These are phyloP conservation scores for Cyclotella choctawhatcheeana DNA, from an alignment of 108 stramenopile species.

Conservation along the genomic window DNA sequence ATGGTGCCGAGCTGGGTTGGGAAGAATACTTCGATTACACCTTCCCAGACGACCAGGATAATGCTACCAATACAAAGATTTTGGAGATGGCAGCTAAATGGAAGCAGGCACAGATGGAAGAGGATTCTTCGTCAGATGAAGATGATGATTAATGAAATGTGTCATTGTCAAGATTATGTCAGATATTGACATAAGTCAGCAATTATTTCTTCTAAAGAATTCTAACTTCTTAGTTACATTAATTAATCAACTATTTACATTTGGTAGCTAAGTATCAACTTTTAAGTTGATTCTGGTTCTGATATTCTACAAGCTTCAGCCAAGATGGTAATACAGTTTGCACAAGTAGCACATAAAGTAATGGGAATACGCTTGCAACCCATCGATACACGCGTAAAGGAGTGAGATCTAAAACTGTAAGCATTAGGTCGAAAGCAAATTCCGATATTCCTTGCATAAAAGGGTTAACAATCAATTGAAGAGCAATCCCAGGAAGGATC, in stretches of 20 bases:
- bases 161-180: not conserved
- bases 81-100: slow-evolving; percentile 97
- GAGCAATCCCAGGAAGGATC: not conserved
- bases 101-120: slow-evolving; percentile 78
- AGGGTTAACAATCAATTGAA: slow-evolving; percentile 1
- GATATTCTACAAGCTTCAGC: slow-evolving; percentile 6
- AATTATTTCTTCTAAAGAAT: not conserved
- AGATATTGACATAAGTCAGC: too few relatives aligned
- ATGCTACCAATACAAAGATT: slow-evolving; percentile 88
- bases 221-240: not conserved
- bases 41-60: slow-evolving; percentile 95
- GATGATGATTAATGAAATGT: slow-evolving; percentile 17
- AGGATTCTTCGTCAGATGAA: slow-evolving; percentile 50
- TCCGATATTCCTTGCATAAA: not conserved
- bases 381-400: not conserved
- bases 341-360: not conserved
- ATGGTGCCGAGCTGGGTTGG: slow-evolving; percentile 88
- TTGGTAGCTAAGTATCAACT: not conserved
- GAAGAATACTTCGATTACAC: slow-evolving; percentile 99
- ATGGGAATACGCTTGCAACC: slow-evolving; percentile 1
- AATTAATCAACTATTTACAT: not conserved
- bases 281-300: not conserved
- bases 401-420: not conserved
- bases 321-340: not conserved
- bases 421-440: not conserved